Evolutionary conservation across 768 basidiomycete genomes (phyloP), one percentile per base, ranked within the genome.

Genomic region (Ramaria sp.): DNA sequence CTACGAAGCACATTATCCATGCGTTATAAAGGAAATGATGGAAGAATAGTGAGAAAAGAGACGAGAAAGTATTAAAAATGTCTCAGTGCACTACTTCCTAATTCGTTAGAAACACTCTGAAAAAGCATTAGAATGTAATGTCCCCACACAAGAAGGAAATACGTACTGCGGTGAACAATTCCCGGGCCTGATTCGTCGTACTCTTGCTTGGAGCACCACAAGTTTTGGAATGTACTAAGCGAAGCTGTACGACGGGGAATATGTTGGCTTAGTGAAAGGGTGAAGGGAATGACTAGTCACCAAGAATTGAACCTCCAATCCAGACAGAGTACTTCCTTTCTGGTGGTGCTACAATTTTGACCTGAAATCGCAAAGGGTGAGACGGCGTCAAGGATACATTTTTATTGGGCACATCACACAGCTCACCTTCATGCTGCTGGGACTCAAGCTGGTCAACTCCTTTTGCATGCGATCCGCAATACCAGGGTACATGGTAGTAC

Each of bases 251-350:
- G 70, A 60, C 67, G 70, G n/a, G n/a, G 13, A 50, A 1, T 5
- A 27, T 24, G 44, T 55, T 25, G 51, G 32, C 28, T 61, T 69
- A 71, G 60, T 60, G 56, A 16, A 6, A 41, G 43, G 47, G 7
- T 18, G n/a, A 37, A 6, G 18, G 30, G 15, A 57, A 49, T 52
- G 32, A 34, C 20, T 20, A 12, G 27, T 5, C 20, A 55, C 53
- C 53, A 61, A 88, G 72, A 63, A 88, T 88, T 41, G 83, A 85
- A 57, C 85, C 86, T 73, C 86, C 86, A 62, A 92, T 92, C 88
- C 93, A 96, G 71, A 94, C 92, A 52, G 88, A 91, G 79, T 92
- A 92, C 69, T 90, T 95, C 63, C 91, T 76, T 76, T 95, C 91
- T 52, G 91, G 90, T 49, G 92, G 91, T 57, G 91, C 88, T 56